Evolutionary conservation across 2,329 filamentous ascomycete species (phyloP).

Genomic region (Hypoxylon sp.): DNA sequence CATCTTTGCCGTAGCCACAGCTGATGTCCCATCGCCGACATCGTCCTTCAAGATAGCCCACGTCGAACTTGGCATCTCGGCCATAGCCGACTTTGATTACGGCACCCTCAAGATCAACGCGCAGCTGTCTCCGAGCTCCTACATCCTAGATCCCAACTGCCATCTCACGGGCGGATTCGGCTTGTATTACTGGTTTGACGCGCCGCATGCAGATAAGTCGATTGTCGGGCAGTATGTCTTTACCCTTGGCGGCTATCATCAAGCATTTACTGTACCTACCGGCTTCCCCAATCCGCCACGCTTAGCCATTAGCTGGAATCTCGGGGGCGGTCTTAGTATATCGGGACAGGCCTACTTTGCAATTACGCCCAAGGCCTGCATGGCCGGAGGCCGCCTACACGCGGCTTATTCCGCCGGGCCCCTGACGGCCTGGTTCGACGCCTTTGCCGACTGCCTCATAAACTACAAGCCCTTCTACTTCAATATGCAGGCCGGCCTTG

Average conservation of each 20-base stretch:
- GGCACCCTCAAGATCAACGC: constrained; percentile 58
- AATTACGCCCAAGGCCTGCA: constrained; percentile 61
- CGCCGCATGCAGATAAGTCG: constrained; percentile 13
- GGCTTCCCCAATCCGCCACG: constrained; percentile 58
- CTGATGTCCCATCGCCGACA: constrained; percentile 50
- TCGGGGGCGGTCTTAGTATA: constrained; percentile 54
- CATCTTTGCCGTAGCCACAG: constrained; percentile 54
- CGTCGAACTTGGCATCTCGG: constrained; percentile 58
- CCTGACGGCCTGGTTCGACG: constrained; percentile 59
- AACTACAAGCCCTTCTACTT: constrained; percentile 60
- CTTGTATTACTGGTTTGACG: constrained; percentile 58
- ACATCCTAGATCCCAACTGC: constrained; percentile 57
- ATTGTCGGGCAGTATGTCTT: constrained; percentile 61
- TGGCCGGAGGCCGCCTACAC: constrained; percentile 59
- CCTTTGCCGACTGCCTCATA: constrained; percentile 59
- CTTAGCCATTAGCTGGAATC: constrained; percentile 57
- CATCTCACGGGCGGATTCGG: constrained; percentile 61
- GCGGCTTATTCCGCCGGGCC: constrained; percentile 50
- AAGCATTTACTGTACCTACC: constrained; percentile 53
- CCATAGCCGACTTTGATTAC: constrained; percentile 54
- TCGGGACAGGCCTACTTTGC: constrained; percentile 62
- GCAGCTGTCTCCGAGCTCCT: constrained; percentile 59
- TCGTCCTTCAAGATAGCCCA: constrained; percentile 51
- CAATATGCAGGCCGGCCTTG: constrained; percentile 50
- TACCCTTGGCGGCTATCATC: constrained; percentile 63